These are phyloP conservation scores for Amanita pseudoporphyria DNA, from an alignment of 768 basidiomycete genomes.

Conservation along the genomic window DNA sequence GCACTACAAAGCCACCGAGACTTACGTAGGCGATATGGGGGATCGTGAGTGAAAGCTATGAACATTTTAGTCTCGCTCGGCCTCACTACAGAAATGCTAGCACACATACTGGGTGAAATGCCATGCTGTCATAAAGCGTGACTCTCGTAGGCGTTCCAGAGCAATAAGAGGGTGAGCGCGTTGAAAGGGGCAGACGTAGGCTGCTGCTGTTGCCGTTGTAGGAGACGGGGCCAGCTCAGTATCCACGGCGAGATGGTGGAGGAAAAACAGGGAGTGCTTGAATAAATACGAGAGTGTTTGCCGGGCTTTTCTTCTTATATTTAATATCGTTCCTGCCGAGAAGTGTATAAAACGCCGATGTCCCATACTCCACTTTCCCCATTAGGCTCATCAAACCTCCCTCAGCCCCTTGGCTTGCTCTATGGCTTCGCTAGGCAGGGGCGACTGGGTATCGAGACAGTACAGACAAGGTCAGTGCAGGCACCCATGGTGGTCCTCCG, in stretches of 20 bases:
- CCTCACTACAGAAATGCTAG: not conserved
- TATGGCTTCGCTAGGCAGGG: not conserved
- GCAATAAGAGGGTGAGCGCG: not conserved
- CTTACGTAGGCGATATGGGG: constrained; percentile 74
- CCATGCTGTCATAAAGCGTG: constrained; percentile 26
- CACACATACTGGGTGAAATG: constrained; percentile 38
- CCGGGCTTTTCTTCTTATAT: not conserved
- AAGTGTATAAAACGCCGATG: not conserved
- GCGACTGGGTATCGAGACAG: too few species aligned
- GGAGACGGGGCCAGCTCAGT: not conserved
- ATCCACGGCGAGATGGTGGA: not conserved
- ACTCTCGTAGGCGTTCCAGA: not conserved
- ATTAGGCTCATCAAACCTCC: too few species aligned
- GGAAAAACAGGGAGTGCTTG: not conserved
- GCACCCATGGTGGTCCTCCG: not conserved
- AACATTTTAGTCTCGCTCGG: not conserved
- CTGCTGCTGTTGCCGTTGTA: not conserved
- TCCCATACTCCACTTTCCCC: not conserved
- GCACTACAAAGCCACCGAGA: constrained; percentile 73
- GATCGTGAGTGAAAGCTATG: constrained; percentile 48
- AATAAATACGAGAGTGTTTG: not conserved
- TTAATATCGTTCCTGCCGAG: too few species aligned
- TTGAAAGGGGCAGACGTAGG: not conserved
- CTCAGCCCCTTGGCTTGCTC: not conserved
- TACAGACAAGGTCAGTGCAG: too few species aligned